Evolutionary conservation across 2,329 filamentous ascomycete species (phyloP).

Genomic region (Aspergillus fischeri): DNA sequence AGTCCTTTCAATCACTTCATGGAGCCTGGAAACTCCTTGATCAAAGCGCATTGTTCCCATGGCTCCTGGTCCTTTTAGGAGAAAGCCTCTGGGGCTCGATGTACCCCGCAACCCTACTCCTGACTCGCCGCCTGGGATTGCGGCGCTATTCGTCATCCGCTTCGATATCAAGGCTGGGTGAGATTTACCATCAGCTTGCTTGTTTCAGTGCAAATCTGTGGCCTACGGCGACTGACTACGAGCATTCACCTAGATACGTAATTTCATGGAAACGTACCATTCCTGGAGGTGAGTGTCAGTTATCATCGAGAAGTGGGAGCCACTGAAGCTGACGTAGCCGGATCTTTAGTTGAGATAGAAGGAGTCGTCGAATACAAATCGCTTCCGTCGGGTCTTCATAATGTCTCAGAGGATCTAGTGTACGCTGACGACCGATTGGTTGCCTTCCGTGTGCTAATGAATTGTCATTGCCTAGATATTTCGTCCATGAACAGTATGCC

Average conservation of each 20-base stretch:
- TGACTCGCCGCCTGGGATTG: conserved; percentile 51
- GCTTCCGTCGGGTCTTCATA: conserved; percentile 86
- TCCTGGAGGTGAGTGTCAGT: conserved; percentile 54
- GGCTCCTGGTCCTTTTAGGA: conserved; percentile 25
- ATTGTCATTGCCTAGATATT: conserved; percentile 63
- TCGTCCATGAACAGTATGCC: conserved; percentile 78
- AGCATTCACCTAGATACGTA: conserved; percentile 56
- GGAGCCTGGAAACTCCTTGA: conserved; percentile 15
- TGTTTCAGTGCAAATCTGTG: not conserved
- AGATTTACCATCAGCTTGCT: conserved; percentile 14
- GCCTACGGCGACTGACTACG: not conserved
- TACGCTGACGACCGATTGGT: conserved; percentile 25
- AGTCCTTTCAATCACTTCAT: conserved; percentile 14
- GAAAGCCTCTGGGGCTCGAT: conserved; percentile 33
- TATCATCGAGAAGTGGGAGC: not conserved
- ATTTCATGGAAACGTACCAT: conserved; percentile 80
- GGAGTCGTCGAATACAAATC: conserved; percentile 95
- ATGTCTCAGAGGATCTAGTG: conserved; percentile 77
- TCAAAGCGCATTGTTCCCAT: conserved; percentile 18
- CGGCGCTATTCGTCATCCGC: conserved; percentile 80
- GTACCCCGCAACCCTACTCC: conserved; percentile 25
- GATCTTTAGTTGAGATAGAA: conserved; percentile 58
- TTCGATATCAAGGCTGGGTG: conserved; percentile 92
- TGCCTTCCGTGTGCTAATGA: conserved; percentile 7
- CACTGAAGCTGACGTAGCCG: conserved; percentile 15